phyloP scores from a whole-genome alignment of 1,284 basidiomycete species.

The Pisolithus thermaeus region DNA sequence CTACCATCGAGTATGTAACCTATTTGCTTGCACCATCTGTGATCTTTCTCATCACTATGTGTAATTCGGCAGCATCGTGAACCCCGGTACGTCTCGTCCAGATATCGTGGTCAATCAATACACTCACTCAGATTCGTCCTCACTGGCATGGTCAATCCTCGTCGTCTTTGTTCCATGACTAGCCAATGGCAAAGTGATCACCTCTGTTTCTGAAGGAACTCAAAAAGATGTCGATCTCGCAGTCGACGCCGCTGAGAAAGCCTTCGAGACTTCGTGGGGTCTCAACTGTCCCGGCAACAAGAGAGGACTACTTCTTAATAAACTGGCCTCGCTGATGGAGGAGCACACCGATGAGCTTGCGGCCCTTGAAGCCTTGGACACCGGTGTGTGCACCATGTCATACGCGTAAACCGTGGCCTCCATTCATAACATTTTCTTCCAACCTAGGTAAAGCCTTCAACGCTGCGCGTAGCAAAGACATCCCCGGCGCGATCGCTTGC shows the following conservation, averaged over 20 bases:
- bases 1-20: slow-evolving; percentile 21
- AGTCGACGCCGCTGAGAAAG: slow-evolving; percentile 44
- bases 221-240: slow-evolving; percentile 23
- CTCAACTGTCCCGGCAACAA: no score
- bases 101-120: no score
- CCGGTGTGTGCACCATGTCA: slow-evolving; percentile 7
- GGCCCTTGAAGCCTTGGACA: slow-evolving; percentile 39
- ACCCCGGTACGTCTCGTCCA: no score
- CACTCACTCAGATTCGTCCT: no score
- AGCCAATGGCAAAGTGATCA: no score
- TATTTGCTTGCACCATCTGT: slow-evolving; percentile 2
- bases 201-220: slow-evolving; percentile 13
- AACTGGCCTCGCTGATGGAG: slow-evolving; percentile 43
- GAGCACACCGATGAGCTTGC: slow-evolving; percentile 55
- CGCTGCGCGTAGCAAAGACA: slow-evolving; percentile 70
- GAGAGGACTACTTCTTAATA: no score
- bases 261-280: slow-evolving; percentile 21
- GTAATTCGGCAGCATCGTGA: no score
- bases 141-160: no score
- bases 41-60: no score
- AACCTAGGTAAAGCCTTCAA: slow-evolving; percentile 65
- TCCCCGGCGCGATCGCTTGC: slow-evolving; percentile 56
- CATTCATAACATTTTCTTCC: background rate
- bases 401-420: no score
- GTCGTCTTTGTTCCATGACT: no score